Evolutionary conservation across 2,329 filamentous ascomycete genomes (phyloP).

Genomic region (Daldinia sp.): DNA sequence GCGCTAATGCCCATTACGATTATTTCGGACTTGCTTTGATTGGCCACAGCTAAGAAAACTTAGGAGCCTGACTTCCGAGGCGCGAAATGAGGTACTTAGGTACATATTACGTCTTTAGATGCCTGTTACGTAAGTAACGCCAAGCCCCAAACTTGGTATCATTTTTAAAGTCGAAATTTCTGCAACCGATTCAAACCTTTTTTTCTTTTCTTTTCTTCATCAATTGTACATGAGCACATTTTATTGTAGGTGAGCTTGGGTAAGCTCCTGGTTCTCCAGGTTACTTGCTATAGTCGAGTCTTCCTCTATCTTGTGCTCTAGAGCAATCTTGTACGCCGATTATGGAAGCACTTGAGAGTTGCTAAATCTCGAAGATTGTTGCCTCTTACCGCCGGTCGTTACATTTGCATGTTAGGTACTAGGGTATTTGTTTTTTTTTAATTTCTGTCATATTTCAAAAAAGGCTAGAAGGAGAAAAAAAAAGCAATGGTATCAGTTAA

Average conservation of each 20-base stretch:
- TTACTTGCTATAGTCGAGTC: slow-evolving; percentile 67
- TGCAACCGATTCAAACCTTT: slow-evolving; percentile 22
- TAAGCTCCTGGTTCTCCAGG: slow-evolving; percentile 55
- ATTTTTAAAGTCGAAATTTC: slow-evolving; percentile 37
- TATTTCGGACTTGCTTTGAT: slow-evolving; percentile 46
- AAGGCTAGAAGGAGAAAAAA: background rate
- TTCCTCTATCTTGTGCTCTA: slow-evolving; percentile 80
- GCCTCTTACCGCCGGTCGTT: slow-evolving; percentile 81
- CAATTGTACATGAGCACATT: slow-evolving; percentile 75
- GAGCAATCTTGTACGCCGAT: slow-evolving; percentile 70
- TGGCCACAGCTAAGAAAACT: slow-evolving; percentile 37
- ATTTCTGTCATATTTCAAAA: background rate
- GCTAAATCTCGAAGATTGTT: slow-evolving; percentile 67
- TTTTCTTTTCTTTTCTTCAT: slow-evolving; percentile 60
- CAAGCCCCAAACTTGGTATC: background rate
- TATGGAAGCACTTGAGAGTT: slow-evolving; percentile 78
- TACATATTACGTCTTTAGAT: slow-evolving; percentile 18
- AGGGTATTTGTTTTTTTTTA: background rate
- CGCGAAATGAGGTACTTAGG: background rate
- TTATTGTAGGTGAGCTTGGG: slow-evolving; percentile 79
- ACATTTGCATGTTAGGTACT: slow-evolving; percentile 59
- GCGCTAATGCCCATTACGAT: slow-evolving; percentile 48
- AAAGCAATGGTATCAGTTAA: background rate
- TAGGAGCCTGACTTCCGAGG: slow-evolving; percentile 22
- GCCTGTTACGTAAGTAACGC: slow-evolving; percentile 4